These are phyloP conservation scores for Lachnellula hyalina DNA, from an alignment of 2,329 filamentous ascomycete genomes.

Conservation along the genomic window DNA sequence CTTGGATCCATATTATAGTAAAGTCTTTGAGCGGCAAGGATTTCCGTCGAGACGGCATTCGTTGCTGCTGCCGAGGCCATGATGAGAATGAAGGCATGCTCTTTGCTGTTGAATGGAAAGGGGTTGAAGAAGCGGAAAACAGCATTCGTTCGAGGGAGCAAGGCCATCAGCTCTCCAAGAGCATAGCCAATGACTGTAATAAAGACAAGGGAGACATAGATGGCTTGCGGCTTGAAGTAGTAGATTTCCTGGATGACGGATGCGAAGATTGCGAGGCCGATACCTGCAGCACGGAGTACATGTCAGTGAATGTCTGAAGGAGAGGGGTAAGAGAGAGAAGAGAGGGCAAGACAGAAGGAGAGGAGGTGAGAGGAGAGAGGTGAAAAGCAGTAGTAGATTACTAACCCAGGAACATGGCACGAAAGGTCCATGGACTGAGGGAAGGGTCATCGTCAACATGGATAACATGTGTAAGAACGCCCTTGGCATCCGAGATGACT, in stretches of 20 bases:
- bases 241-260: slow-evolving; percentile 39
- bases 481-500: slow-evolving; percentile 23
- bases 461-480: slow-evolving; percentile 31
- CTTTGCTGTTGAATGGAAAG: slow-evolving; percentile 34
- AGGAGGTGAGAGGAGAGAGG: background rate
- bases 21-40: slow-evolving; percentile 40
- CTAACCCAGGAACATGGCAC: slow-evolving; percentile 33
- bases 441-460: slow-evolving; percentile 35
- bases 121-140: slow-evolving; percentile 37
- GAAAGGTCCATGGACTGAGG: slow-evolving; percentile 33
- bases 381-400: background rate
- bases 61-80: slow-evolving; percentile 67
- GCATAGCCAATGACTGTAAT: slow-evolving; percentile 39
- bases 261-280: slow-evolving; percentile 32
- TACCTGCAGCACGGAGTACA: slow-evolving; percentile 13
- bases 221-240: slow-evolving; percentile 42
- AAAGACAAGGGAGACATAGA: slow-evolving; percentile 40
- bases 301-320: background rate
- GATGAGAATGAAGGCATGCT: slow-evolving; percentile 44
- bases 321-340: background rate
- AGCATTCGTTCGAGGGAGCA: slow-evolving; percentile 33
- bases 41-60: slow-evolving; percentile 41
- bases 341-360: background rate
- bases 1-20: slow-evolving; percentile 36
- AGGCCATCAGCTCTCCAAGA: slow-evolving; percentile 36